These are phyloP conservation scores for Coleophoma eucalyptorum DNA, from an alignment of 2,329 filamentous ascomycete species.

Conservation along the genomic window DNA sequence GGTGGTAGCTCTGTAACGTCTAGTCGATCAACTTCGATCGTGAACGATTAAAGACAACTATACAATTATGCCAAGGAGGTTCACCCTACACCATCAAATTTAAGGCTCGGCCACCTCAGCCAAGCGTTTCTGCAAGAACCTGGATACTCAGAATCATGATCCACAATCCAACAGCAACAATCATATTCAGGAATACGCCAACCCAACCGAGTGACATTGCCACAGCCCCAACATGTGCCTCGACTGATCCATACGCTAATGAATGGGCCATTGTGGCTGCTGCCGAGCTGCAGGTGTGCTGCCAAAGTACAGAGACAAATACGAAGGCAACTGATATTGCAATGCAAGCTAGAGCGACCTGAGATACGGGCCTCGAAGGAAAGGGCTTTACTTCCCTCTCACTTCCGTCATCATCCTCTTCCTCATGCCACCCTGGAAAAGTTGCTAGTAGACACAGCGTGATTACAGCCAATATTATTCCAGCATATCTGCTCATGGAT, in stretches of 20 bases:
- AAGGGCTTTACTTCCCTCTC: constrained; percentile 89
- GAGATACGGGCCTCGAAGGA: constrained; percentile 56
- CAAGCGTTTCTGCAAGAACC: background rate
- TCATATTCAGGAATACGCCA: background rate
- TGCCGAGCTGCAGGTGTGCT: constrained; percentile 5
- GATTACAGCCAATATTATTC: constrained; percentile 3
- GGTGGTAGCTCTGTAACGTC: no score
- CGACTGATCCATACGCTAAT: constrained; percentile 9
- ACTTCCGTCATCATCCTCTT: constrained; percentile 33
- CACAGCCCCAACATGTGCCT: constrained; percentile 2
- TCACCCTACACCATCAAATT: no score
- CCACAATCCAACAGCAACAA: background rate
- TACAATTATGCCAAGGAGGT: no score
- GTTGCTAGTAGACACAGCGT: constrained; percentile 5
- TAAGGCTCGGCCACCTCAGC: no score
- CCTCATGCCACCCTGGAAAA: constrained; percentile 11
- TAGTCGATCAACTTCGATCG: no score
- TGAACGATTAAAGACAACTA: no score
- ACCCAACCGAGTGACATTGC: constrained; percentile 10
- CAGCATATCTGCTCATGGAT: constrained; percentile 1
- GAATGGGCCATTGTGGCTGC: constrained; percentile 3
- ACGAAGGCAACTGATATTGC: constrained; percentile 5
- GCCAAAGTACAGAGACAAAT: constrained; percentile 7
- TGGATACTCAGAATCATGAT: background rate
- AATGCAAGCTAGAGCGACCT: constrained; percentile 1